Evolutionary conservation across 1,284 basidiomycete genomes (phyloP).

Genomic region (Trichosporon asahii): DNA sequence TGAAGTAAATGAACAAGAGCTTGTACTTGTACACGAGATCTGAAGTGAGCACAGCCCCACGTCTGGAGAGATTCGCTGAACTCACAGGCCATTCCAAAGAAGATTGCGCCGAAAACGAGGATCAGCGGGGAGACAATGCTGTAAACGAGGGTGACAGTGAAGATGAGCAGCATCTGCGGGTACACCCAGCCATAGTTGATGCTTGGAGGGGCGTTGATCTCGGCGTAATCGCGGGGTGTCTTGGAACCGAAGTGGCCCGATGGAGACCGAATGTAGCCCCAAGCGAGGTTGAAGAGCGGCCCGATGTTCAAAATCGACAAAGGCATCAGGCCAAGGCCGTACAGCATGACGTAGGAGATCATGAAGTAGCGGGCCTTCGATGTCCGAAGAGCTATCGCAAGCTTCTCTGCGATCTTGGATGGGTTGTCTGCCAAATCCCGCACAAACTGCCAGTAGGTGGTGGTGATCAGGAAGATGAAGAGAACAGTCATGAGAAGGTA

Average conservation of each 20-base stretch:
- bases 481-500: slow-evolving; percentile 92
- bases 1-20: slow-evolving; percentile 68
- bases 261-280: background rate
- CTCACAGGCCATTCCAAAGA: slow-evolving; percentile 80
- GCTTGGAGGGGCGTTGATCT: slow-evolving; percentile 94
- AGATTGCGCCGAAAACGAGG: slow-evolving; percentile 86
- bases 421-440: slow-evolving; percentile 82
- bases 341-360: slow-evolving; percentile 89
- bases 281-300: slow-evolving; percentile 54
- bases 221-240: slow-evolving; percentile 70
- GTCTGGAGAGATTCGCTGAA: background rate
- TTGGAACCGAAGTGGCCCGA: slow-evolving; percentile 58
- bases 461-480: slow-evolving; percentile 89
- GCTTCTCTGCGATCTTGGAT: slow-evolving; percentile 73
- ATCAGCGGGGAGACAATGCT: slow-evolving; percentile 93
- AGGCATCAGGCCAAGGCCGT: slow-evolving; percentile 91
- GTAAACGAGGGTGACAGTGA: slow-evolving; percentile 90
- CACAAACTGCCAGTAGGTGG: slow-evolving; percentile 83
- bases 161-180: slow-evolving; percentile 91
- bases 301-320: slow-evolving; percentile 87
- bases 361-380: slow-evolving; percentile 73
- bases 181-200: slow-evolving; percentile 90
- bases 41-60: slow-evolving; percentile 21
- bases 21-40: slow-evolving; percentile 97
- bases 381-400: slow-evolving; percentile 75